Percentiles rank a stretch among this genome's conserved stretches.
phyloP scores from a whole-genome alignment of 805 yeast genomes.

The Komagataella pastoris region DNA sequence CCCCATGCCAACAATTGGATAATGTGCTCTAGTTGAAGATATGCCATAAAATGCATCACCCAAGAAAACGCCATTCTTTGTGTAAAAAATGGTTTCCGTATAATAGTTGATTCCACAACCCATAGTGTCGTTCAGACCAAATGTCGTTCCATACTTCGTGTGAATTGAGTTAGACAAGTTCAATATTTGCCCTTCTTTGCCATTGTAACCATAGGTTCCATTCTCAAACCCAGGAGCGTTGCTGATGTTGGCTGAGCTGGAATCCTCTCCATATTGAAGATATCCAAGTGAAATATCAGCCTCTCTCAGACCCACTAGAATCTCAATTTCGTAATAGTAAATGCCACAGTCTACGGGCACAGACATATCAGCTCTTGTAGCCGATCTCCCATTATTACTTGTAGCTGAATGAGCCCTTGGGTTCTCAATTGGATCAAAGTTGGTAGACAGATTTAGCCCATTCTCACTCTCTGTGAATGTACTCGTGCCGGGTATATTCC shows the following conservation, averaged over 20 bases:
- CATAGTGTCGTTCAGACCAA: conserved; percentile 47
- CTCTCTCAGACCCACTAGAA: conserved; percentile 21
- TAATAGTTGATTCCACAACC: conserved; percentile 78
- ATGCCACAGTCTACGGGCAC: conserved; percentile 28
- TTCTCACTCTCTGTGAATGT: background rate
- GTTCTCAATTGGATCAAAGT: background rate
- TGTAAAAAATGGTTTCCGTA: conserved; percentile 52
- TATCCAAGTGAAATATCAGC: conserved; percentile 32
- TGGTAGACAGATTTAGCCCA: background rate
- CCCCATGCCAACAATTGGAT: conserved; percentile 35
- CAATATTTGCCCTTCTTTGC: conserved; percentile 32
- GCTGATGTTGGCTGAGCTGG: conserved; percentile 9
- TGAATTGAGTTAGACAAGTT: conserved; percentile 23
- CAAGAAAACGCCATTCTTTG: conserved; percentile 64
- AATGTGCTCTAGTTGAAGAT: conserved; percentile 12
- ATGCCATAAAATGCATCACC: conserved; percentile 41
- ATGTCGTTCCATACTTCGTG: conserved; percentile 25
- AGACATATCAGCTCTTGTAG: conserved; percentile 18
- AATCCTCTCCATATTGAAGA: conserved; percentile 16
- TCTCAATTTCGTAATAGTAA: conserved; percentile 36
- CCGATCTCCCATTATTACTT: background rate
- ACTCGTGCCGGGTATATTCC: background rate
- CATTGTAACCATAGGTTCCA: conserved; percentile 38
- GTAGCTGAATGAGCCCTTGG: background rate
- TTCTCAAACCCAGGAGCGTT: conserved; percentile 34